Conservation (phyloP, 495 filamentous ascomycete genomes). For the Bryoglossum gracile region DNA sequence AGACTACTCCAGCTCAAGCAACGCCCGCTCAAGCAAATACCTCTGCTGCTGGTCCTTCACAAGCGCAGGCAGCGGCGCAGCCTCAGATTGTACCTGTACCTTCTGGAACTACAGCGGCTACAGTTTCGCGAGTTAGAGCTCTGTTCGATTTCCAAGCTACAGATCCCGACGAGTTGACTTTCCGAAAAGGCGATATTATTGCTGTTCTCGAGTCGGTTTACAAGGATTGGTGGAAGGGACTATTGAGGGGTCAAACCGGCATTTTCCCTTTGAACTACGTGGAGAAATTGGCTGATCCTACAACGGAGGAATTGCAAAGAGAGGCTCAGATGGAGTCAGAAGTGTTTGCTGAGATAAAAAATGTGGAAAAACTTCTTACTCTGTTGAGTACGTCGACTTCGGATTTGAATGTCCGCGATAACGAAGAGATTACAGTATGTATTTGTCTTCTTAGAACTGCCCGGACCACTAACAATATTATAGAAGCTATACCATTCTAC, state of each 20-base stretch:
- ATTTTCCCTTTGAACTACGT: slow-evolving; percentile 99
- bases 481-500: slow-evolving; percentile 88
- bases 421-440: slow-evolving; percentile 83
- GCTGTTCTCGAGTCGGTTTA: slow-evolving; percentile 95
- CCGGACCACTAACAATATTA: slow-evolving; percentile 7
- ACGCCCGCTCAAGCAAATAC: slow-evolving; percentile 26
- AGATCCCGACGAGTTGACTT: slow-evolving; percentile 89
- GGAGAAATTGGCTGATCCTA: slow-evolving; percentile 92
- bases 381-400: slow-evolving; percentile 90
- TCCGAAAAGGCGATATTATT: slow-evolving; percentile 95
- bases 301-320: slow-evolving; percentile 85
- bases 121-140: slow-evolving; percentile 88
- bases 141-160: slow-evolving; percentile 92
- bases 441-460: background rate
- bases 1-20: slow-evolving; percentile 41
- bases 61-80: slow-evolving; percentile 25
- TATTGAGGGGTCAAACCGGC: slow-evolving; percentile 85
- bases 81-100: slow-evolving; percentile 31
- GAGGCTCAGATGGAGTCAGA: slow-evolving; percentile 97
- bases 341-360: slow-evolving; percentile 97
- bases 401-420: slow-evolving; percentile 77
- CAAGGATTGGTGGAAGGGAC: slow-evolving; percentile 99
- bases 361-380: slow-evolving; percentile 93
- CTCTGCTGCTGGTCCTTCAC: slow-evolving; percentile 29
- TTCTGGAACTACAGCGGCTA: slow-evolving; percentile 82